Evolutionary conservation across 2,329 filamentous ascomycete species (phyloP).

Genomic region (Aspergillus aculeatus): DNA sequence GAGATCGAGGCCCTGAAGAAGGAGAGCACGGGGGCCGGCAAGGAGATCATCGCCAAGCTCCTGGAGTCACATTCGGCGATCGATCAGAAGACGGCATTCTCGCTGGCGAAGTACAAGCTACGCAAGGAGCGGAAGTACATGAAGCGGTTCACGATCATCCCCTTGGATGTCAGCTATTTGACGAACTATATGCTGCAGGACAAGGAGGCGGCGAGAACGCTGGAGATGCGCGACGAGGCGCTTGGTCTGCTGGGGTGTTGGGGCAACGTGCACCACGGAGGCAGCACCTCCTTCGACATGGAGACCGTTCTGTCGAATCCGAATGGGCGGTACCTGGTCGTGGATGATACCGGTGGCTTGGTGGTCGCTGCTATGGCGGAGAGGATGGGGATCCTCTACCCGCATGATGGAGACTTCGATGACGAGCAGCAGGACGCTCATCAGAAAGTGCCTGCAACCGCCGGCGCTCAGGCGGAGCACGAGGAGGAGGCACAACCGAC

Average conservation of each 20-base stretch:
- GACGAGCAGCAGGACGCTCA: slow-evolving; percentile 1
- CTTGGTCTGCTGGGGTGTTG: slow-evolving; percentile 80
- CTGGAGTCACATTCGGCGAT: slow-evolving; percentile 84
- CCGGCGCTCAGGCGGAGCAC: slow-evolving; percentile 24
- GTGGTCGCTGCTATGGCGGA: slow-evolving; percentile 82
- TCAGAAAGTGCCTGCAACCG: neutral
- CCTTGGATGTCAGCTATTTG: slow-evolving; percentile 74
- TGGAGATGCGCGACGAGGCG: slow-evolving; percentile 84
- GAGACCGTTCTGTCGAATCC: slow-evolving; percentile 28
- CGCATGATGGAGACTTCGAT: slow-evolving; percentile 26
- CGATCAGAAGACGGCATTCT: slow-evolving; percentile 92
- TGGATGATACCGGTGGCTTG: slow-evolving; percentile 84
- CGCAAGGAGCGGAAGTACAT: slow-evolving; percentile 94
- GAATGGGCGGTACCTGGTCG: slow-evolving; percentile 71
- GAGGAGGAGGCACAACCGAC: slow-evolving; percentile 20
- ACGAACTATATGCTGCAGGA: slow-evolving; percentile 76
- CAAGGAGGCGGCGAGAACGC: slow-evolving; percentile 73
- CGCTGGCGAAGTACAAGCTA: slow-evolving; percentile 91
- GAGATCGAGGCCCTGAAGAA: slow-evolving; percentile 72
- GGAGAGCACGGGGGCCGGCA: slow-evolving; percentile 73
- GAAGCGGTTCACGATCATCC: slow-evolving; percentile 78
- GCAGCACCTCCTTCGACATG: slow-evolving; percentile 30
- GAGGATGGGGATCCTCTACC: slow-evolving; percentile 77
- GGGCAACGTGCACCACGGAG: slow-evolving; percentile 81
- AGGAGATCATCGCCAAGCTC: slow-evolving; percentile 89